Evolutionary conservation across 257 asterid genomes (phyloP), one percentile per base, ranked within the genome.

Genomic region (Henckelia pumila): DNA sequence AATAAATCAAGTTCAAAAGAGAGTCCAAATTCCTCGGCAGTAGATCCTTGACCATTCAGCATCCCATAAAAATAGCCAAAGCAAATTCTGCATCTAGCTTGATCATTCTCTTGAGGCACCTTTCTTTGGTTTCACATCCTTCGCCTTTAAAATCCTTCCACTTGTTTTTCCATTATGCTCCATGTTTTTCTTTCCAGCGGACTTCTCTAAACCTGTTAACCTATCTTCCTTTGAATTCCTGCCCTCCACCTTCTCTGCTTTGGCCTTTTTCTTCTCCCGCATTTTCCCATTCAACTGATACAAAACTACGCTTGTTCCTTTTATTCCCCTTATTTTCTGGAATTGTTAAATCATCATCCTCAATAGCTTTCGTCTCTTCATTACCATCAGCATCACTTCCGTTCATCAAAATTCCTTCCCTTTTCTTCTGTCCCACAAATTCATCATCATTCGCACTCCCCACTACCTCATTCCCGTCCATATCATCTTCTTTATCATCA

Each of bases 91-190:
- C 21, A 49, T 23, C 55, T 29, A 1, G 66, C 33, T 35, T 4
- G 63, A 63, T 75, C 69, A 78, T 59, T 78, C 64, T 14, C 70
- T 33, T 2, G 69, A 66, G 10, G 20, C 44, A 49, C 64, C 63
- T 71, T 64, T 80, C 85, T 78, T 81, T 53, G 26, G 78, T 73
- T 76, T 79, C 55, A 61, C 73, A 44, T 81, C 71, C 78, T 78
- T 84, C 73, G 66, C 79, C 59, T 69, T 67, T 2, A 20, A 26
- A 56, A 69, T 40, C 59, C 66, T 76, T 68, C 75, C 83, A 70
- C 57, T 70, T 57, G 55, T 28, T 69, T 53, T 68, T 52, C 35
- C 55, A 33, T 56, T 82, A 70, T 69, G 65, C 62, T 81, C 79
- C 8, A 63, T 75, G 71, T 69, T 83, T 56, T 63, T 76, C 66